Evolutionary conservation across 129 eudicot genomes (phyloP).

Genomic region (Pittosporum tobira): DNA sequence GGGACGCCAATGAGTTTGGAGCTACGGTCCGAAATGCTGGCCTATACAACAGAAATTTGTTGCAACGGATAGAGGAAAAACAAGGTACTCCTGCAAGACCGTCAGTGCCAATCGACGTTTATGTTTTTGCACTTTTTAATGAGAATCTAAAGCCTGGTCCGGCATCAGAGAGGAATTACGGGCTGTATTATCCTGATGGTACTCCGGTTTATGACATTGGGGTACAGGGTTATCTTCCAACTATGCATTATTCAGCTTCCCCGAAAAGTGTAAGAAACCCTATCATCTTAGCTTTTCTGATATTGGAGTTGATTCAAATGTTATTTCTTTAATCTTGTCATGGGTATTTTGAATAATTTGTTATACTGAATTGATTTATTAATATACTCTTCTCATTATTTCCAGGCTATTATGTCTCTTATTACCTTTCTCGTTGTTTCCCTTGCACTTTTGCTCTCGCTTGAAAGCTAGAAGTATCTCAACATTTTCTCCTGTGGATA

Average conservation of each 20-base stretch:
- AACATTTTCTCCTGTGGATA: slow-evolving; percentile 14
- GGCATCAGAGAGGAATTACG: slow-evolving; percentile 82
- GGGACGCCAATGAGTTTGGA: slow-evolving; percentile 77
- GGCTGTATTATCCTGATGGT: slow-evolving; percentile 81
- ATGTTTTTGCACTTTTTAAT: slow-evolving; percentile 86
- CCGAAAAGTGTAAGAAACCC: slow-evolving; percentile 40
- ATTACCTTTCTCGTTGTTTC: slow-evolving; percentile 21
- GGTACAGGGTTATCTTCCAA: slow-evolving; percentile 49
- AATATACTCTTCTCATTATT: slow-evolving; percentile 5
- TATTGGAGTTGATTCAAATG: slow-evolving; percentile 3
- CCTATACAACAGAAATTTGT: slow-evolving; percentile 73
- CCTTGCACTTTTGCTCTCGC: slow-evolving; percentile 23
- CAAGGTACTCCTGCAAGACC: slow-evolving; percentile 83
- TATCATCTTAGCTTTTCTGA: background rate
- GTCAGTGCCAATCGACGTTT: slow-evolving; percentile 57
- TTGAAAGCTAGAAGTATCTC: slow-evolving; percentile 21
- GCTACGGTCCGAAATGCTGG: slow-evolving; percentile 77
- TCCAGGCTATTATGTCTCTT: slow-evolving; percentile 34
- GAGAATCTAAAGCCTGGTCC: slow-evolving; percentile 86
- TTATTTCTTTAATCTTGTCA: background rate
- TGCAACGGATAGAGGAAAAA: slow-evolving; percentile 48
- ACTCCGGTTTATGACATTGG: slow-evolving; percentile 80
- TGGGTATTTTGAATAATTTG: background rate
- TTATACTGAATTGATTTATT: background rate
- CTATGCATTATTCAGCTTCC: slow-evolving; percentile 63